These are phyloP conservation scores for Tilletia setariae DNA, from an alignment of 1,284 basidiomycete genomes.

Conservation along the genomic window DNA sequence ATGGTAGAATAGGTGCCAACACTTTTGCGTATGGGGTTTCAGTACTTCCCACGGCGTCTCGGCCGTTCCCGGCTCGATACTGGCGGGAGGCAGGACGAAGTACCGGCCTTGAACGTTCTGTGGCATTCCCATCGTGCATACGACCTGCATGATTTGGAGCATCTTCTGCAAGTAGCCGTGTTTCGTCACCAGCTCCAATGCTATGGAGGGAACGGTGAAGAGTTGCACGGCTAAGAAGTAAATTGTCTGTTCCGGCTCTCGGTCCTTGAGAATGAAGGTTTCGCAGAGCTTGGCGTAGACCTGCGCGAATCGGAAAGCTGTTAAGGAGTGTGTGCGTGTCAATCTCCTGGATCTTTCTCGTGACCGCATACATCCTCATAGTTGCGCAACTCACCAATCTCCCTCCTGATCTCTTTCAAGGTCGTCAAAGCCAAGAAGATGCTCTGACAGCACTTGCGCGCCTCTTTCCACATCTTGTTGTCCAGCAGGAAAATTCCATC, in stretches of 20 bases:
- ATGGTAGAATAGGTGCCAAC: constrained; percentile 51
- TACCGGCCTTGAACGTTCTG: constrained; percentile 20
- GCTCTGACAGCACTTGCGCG: constrained; percentile 71
- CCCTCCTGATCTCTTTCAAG: constrained; percentile 71
- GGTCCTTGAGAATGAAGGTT: constrained; percentile 49
- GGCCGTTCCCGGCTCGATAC: not conserved
- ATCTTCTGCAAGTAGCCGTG: constrained; percentile 37
- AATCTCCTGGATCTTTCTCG: not conserved
- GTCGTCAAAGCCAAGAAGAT: constrained; percentile 75
- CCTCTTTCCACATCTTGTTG: constrained; percentile 50
- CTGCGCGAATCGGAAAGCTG: constrained; percentile 33
- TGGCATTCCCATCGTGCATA: constrained; percentile 39
- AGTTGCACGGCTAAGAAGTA: constrained; percentile 51
- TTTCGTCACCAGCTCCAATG: constrained; percentile 40
- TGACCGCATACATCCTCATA: not conserved
- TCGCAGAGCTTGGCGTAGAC: constrained; percentile 49
- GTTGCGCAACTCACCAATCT: constrained; percentile 63
- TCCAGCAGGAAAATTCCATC: constrained; percentile 50
- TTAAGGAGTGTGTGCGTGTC: not conserved
- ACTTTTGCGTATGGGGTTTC: constrained; percentile 39
- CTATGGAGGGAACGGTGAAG: constrained; percentile 52
- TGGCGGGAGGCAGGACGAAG: constrained; percentile 34
- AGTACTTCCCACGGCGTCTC: constrained; percentile 37
- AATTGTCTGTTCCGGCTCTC: constrained; percentile 52
- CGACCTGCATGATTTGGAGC: constrained; percentile 41